Conservation (phyloP, 2,329 filamentous ascomycete species). For the Apiospora koreana region DNA sequence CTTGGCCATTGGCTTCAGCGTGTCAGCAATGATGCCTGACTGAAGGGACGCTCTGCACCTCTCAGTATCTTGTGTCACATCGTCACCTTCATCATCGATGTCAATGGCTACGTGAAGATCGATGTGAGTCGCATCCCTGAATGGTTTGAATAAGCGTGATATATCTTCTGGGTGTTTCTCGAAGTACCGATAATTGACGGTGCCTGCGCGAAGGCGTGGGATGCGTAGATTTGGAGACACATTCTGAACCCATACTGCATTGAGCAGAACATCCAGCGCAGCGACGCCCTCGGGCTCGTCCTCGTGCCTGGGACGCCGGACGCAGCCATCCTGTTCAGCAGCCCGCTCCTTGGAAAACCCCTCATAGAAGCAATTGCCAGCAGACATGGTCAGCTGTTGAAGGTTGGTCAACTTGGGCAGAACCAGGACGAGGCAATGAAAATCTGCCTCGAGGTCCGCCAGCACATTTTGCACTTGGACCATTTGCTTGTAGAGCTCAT, state of each 20-base stretch:
- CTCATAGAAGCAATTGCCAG: neutral
- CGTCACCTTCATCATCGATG: neutral
- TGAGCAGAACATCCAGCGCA: neutral
- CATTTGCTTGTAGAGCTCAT: constrained; percentile 5
- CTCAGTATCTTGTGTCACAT: neutral
- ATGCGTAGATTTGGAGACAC: no score
- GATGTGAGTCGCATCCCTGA: neutral
- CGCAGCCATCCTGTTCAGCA: neutral
- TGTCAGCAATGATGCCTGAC: neutral
- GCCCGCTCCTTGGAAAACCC: neutral
- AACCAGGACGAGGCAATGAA: neutral
- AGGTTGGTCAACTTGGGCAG: constrained; percentile 21
- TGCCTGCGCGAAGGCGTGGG: neutral
- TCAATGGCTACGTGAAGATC: neutral
- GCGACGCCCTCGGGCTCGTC: neutral
- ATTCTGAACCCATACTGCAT: neutral
- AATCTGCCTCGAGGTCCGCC: neutral
- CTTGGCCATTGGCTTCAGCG: neutral
- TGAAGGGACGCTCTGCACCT: neutral
- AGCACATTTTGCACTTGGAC: neutral
- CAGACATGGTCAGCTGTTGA: constrained; percentile 14
- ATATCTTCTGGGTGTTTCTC: neutral
- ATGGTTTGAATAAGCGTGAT: neutral
- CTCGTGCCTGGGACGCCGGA: neutral
- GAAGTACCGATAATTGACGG: neutral